Evolutionary conservation across 768 basidiomycete genomes (phyloP).

Genomic region (Leccinum ochraceum): DNA sequence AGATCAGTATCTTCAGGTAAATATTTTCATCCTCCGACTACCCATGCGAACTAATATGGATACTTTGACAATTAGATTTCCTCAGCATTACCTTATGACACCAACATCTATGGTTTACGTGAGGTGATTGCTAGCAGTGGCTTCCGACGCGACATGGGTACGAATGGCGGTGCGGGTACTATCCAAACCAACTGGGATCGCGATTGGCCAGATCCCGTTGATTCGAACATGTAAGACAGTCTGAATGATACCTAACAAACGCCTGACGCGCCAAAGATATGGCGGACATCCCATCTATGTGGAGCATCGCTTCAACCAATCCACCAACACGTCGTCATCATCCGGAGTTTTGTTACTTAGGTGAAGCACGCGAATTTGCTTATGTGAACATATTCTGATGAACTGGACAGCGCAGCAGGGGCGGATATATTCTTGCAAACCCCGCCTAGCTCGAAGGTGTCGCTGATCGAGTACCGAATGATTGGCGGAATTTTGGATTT

Average conservation of each 20-base stretch:
- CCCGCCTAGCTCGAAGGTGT: conserved; percentile 52
- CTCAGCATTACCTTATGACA: conserved; percentile 61
- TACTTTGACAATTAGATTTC: conserved; percentile 44
- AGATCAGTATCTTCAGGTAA: conserved; percentile 74
- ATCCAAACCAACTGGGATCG: conserved; percentile 71
- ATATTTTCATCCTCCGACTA: not conserved
- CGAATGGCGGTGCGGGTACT: conserved; percentile 50
- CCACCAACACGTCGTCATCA: conserved; percentile 51
- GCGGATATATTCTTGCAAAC: conserved; percentile 70
- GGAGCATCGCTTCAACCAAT: conserved; percentile 65
- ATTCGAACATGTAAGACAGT: conserved; percentile 59
- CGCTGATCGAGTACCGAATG: conserved; percentile 70
- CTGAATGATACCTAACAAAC: not conserved
- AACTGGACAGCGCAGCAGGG: conserved; percentile 54
- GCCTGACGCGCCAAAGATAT: conserved; percentile 44
- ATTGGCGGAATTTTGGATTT: conserved; percentile 78
- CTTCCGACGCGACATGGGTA: conserved; percentile 60
- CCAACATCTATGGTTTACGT: conserved; percentile 80
- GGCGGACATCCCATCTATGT: conserved; percentile 74
- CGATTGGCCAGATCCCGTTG: conserved; percentile 61
- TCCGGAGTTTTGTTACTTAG: conserved; percentile 79
- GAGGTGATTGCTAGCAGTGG: conserved; percentile 72
- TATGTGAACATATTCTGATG: conserved; percentile 6
- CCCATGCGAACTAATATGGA: not conserved
- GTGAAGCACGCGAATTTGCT: conserved; percentile 32